These are phyloP conservation scores for Mortierella claussenii DNA, from an alignment of 192 early-diverging fungal species.

Conservation along the genomic window DNA sequence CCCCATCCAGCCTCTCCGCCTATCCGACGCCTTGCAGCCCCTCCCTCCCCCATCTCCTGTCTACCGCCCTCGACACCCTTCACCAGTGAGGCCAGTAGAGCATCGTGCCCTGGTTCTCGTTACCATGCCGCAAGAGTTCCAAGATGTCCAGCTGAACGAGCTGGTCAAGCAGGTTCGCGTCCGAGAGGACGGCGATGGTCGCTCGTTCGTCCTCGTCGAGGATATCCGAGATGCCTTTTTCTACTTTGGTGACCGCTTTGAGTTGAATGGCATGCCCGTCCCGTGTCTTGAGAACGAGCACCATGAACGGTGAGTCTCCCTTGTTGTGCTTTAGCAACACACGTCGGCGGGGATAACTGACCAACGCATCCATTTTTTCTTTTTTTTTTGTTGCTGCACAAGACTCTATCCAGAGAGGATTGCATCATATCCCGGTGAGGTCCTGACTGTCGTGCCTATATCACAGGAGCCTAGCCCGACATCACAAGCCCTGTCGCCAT, in stretches of 20 bases:
- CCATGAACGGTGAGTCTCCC: conserved; percentile 16
- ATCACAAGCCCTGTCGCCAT: not conserved
- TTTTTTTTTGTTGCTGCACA: no score
- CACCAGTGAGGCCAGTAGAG: no score
- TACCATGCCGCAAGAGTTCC: conserved; percentile 11
- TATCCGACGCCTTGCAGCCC: not conserved
- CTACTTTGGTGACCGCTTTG: conserved; percentile 16
- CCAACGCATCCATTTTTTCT: no score
- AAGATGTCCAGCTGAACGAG: conserved; percentile 19
- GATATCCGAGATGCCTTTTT: conserved; percentile 31
- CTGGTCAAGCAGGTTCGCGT: conserved; percentile 21
- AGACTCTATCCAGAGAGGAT: conserved; percentile 33
- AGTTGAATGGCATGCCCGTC: conserved; percentile 20
- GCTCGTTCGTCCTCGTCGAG: conserved; percentile 24
- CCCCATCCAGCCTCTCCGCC: not conserved
- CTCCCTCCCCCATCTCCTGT: not conserved
- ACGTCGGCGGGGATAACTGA: no score
- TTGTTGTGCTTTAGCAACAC: no score
- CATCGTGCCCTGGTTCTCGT: not conserved
- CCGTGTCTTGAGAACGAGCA: conserved; percentile 33
- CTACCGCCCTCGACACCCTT: not conserved
- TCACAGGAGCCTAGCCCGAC: not conserved
- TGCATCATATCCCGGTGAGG: conserved; percentile 20
- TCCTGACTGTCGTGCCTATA: conserved; percentile 16
- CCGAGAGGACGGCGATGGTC: conserved; percentile 6